Evolutionary conservation across 495 filamentous ascomycete genomes (phyloP), one percentile per base, ranked within the genome.

Genomic region (Annulohypoxylon stygium): DNA sequence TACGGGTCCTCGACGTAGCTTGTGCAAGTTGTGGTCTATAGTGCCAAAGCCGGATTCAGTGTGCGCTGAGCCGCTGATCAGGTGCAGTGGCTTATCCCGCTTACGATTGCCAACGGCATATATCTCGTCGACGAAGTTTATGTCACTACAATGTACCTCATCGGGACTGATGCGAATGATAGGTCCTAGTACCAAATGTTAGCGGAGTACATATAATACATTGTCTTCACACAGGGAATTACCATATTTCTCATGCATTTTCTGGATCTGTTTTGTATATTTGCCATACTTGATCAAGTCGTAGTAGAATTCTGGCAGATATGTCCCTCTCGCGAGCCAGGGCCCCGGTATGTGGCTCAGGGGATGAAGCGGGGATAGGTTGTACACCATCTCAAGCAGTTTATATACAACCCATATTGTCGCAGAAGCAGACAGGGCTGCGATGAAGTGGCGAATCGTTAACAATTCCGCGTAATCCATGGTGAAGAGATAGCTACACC

Each of bases 221-320:
- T 34, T 0, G 11, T 6, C n/a, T 25, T 12, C 36, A 11, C 1
- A 7, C 11, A 20, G 8, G 14, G 23, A n/a, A 54, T 50, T 41
- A 76, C 80, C 80, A 61, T 81, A 81, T 36, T 81, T 80, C 76
- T 84, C 73, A 65, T 89, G 87, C 83, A 88, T 83, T 11, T 79
- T 71, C 50, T 81, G 70, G 34, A 89, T 83, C 47, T 82, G 71
- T 63, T 76, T 82, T 9, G 82, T 80, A 65, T 86, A 89, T 62
- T 78, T 74, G 1, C 85, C 86, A 4, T 76, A 70, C 8, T 79
- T 74, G 37, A 85, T 68, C 14, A 86, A 69, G 58, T 88, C 85
- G 57, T 85, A 84, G 69, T 86, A 89, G 41, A 84, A 84, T 50
- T 89, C 87, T 33, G 85, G 85, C 23, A 82, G 69, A 33, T 78